Evolutionary conservation across 352 stramenopile species (phyloP), one percentile per base, ranked within the genome.

Genomic region (Pythium phragmitis): DNA sequence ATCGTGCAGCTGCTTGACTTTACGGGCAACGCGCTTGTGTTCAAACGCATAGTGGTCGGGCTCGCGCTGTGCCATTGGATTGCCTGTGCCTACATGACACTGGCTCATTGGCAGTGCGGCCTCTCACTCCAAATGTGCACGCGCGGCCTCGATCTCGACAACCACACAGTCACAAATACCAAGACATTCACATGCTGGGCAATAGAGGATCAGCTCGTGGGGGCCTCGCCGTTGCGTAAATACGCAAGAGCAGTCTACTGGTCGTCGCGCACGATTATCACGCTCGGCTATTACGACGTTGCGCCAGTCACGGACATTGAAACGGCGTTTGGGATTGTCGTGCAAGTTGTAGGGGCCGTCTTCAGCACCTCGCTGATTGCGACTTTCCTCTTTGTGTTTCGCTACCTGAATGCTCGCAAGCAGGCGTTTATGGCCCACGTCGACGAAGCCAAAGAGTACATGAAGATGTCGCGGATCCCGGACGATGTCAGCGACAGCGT

Each of bases 401-500:
- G 80, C 7, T 79, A 89, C 46, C 71, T 80, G 13, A 85, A 82
- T 37, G 74, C 69, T 3, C 67, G 76, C 0, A 79, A 87, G 53
- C 79, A 88, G 56, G 72, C 79, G 28, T 89, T 92, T 62, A 88
- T 88, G 76, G 61, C 76, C 3, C 77, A 87, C 34, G 77, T 90
- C 1, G 80, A 92, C 49, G 85, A 75, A 36, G 77, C 82, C 28
- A 88, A 89, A 37, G 80, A 87, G 72, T 89, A 87, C 65, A 90
- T 92, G 82, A 72, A 79, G 52, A 75, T 82, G 55, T 79, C 75
- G 4, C 69, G 72, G n/a, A 84, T 92, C 33, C 82, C 82, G 0
- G 72, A 88, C 34, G 67, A 66, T n/a, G 72, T 92, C 26, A 78
- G 78, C 2, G 74, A 86, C 34, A 74, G 73, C 6, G 80, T 92